Base-by-base conservation (phyloP, 1,284 basidiomycete species). In the Ustilago bromivora region DNA sequence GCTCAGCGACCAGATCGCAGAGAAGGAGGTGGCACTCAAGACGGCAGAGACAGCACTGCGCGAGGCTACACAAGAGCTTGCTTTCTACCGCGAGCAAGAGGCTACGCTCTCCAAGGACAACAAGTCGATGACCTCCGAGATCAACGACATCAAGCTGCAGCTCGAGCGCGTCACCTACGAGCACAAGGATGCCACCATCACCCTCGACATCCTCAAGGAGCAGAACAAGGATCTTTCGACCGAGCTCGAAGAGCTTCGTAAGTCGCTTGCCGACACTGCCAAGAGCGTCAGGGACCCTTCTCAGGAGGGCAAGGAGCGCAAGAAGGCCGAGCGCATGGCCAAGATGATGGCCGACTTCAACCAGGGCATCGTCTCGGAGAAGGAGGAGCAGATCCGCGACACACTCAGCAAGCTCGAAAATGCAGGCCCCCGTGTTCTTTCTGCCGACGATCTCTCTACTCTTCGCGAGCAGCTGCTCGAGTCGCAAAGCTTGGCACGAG, bases 291-390 rank as follows among this genome's bases (percentile, higher is more conserved):
- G 66, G 52, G 74, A 84, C 53, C 78, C 92, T 13, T 92, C 91
- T 36, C 90, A 91, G 31, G 96, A 98, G 87, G 96, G 76, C 96
- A 98, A 97, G 88, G 96, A 99, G 89, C 96, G 95, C 89, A 92
- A 94, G 87, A 99, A 98, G 88, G 95, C 97, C 83, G 96, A 98
- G 88, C 97, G 97, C 90, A 95, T 99, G 93, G 95, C 94, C n/a
- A 89, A 96, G 79, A 97, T 99, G 95, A 98, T 99, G 96, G 94
- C 96, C 72, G 96, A 97, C 87, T 97, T 99, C 83, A 83, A 82
- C 62, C 76, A 82, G 38, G 82, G 96, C 96, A 88, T 91, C 93
- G 80, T 96, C 86, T 95, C 94, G 46, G 95, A 96, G 88, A 94
- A 95, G 88, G 95, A 96, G 86, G 94, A 96, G 82, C 93, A 94